A percentile compares a stretch with the other conserved stretches of the same genome.
phyloP scores from a whole-genome alignment of 73 alveolate genomes.

The Blepharisma stoltei region DNA sequence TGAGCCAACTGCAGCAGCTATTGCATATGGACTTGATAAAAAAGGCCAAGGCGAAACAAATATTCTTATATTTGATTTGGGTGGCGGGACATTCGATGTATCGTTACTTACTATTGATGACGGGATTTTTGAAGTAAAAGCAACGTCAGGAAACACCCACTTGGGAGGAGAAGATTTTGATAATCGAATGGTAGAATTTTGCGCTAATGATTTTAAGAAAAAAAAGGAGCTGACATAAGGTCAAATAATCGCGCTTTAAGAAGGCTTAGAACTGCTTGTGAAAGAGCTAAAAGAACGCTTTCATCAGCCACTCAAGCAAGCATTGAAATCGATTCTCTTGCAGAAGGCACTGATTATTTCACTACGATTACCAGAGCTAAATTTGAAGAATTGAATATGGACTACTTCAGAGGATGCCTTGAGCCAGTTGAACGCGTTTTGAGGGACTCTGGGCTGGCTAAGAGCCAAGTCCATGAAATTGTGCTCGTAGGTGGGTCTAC shows the following conservation, averaged over 20 bases:
- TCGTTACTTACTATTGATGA: conserved; percentile 82
- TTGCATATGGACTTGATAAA: conserved; percentile 86
- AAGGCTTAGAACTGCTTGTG: conserved; percentile 92
- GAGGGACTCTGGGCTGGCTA: conserved; percentile 65
- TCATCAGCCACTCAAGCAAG: conserved; percentile 83
- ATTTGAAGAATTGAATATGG: conserved; percentile 62
- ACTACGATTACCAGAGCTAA: conserved; percentile 55
- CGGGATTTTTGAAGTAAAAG: conserved; percentile 86
- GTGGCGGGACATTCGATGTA: conserved; percentile 94
- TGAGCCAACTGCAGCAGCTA: conserved; percentile 95
- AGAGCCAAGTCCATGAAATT: conserved; percentile 62
- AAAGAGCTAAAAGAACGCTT: conserved; percentile 90
- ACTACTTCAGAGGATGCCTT: conserved; percentile 63
- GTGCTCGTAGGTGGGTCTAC: conserved; percentile 87
- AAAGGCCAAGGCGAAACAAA: conserved; percentile 60
- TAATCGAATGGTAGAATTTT: conserved; percentile 61
- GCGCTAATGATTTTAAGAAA: conserved; percentile 65
- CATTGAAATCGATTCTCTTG: conserved; percentile 80
- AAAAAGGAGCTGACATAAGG: conserved; percentile 72
- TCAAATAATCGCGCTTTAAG: conserved; percentile 82
- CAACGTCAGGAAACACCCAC: conserved; percentile 92
- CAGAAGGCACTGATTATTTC: conserved; percentile 75
- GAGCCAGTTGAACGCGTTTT: conserved; percentile 69
- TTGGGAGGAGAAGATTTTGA: conserved; percentile 97
- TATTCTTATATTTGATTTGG: conserved; percentile 78